A percentile compares a stretch with the other conserved stretches of the same genome.
phyloP scores from a whole-genome alignment of 371 early-diverging fungal species.

The Rhizomucor miehei region DNA sequence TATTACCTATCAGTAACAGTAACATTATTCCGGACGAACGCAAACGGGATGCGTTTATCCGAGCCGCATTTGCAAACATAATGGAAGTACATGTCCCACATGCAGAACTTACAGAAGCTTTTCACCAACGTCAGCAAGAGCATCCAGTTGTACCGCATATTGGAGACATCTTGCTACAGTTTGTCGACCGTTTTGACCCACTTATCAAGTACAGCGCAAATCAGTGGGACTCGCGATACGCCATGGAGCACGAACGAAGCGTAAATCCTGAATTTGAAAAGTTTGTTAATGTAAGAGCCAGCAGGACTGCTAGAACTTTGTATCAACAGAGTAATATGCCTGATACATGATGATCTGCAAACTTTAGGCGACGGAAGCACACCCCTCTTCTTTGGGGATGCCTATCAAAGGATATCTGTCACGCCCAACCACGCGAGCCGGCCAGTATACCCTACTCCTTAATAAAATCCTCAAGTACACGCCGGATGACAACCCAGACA shows the following conservation, averaged over 20 bases:
- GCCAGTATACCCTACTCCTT: conserved; percentile 83
- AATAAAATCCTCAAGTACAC: conserved; percentile 78
- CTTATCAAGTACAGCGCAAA: conserved; percentile 87
- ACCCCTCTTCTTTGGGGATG: conserved; percentile 77
- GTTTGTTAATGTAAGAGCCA: conserved; percentile 69
- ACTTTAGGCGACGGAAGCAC: conserved; percentile 40
- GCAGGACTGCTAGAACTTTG: too few relatives aligned
- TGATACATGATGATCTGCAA: background rate
- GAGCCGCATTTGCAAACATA: conserved; percentile 81
- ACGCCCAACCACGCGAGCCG: conserved; percentile 82
- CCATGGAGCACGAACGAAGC: conserved; percentile 72
- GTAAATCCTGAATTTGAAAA: conserved; percentile 64
- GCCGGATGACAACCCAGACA: conserved; percentile 74
- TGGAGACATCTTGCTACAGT: conserved; percentile 80
- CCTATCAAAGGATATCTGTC: conserved; percentile 78
- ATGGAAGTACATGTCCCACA: conserved; percentile 70
- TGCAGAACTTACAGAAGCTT: conserved; percentile 59
- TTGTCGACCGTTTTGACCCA: conserved; percentile 68
- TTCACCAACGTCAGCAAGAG: conserved; percentile 73
- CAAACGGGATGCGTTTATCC: conserved; percentile 64
- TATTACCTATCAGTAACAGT: conserved; percentile 63
- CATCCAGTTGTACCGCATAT: conserved; percentile 69
- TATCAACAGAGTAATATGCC: background rate
- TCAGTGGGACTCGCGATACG: conserved; percentile 77
- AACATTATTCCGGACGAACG: conserved; percentile 63